A percentile compares a stretch with the other conserved stretches of the same genome.
Conservation (phyloP, 306 rosid species). For the Crataegus laevigata region DNA sequence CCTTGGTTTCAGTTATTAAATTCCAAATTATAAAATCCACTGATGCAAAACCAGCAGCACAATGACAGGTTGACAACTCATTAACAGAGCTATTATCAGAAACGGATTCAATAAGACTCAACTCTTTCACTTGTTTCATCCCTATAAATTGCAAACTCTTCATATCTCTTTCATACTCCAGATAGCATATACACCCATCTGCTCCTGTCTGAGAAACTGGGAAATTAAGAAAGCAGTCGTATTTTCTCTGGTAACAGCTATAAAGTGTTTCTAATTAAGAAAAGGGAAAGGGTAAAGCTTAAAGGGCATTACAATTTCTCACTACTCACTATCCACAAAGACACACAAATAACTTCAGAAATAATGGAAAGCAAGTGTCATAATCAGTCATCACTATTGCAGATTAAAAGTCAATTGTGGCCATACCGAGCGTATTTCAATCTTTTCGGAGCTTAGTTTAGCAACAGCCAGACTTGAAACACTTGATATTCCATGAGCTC, state of each 20-base stretch:
- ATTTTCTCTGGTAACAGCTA: background rate
- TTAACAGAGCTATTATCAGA: conserved; percentile 30
- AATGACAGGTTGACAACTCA: conserved; percentile 32
- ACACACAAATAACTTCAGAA: background rate
- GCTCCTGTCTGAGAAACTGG: conserved; percentile 71
- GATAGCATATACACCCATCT: conserved; percentile 87
- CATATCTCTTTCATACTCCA: conserved; percentile 61
- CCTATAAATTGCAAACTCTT: conserved; percentile 72
- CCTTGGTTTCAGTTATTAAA: conserved; percentile 74
- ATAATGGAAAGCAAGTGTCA: conserved; percentile 5
- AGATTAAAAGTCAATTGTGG: background rate
- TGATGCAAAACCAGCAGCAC: conserved; percentile 90
- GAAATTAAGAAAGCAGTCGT: background rate
- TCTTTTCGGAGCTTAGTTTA: conserved; percentile 34
- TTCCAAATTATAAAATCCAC: conserved; percentile 84
- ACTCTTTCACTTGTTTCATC: conserved; percentile 91
- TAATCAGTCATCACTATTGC: conserved; percentile 2
- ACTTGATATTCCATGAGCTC: conserved; percentile 94
- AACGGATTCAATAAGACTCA: conserved; percentile 64
- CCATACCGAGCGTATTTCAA: conserved; percentile 66
- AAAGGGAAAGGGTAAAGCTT: background rate
- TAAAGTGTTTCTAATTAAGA: background rate
- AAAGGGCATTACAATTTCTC: no score
- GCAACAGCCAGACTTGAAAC: conserved; percentile 59
- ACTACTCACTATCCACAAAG: background rate